Conservation (phyloP, 225 moss, liverwort and hornwort species). For the Bryoerythrophyllum caledonicum region DNA sequence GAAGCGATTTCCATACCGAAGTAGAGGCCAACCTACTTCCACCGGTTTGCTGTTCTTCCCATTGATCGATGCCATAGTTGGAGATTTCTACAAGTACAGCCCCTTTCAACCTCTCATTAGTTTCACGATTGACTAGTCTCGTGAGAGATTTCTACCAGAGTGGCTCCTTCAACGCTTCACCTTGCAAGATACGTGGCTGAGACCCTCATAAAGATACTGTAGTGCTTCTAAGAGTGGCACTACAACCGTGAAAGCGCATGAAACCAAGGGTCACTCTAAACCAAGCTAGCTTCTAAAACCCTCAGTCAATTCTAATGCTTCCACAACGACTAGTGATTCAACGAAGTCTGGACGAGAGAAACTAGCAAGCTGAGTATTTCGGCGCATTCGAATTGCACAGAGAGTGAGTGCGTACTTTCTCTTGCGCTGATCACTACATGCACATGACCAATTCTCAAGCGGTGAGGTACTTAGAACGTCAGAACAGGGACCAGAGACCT, state of each 20-base stretch:
- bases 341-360: neutral
- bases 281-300: too few species aligned
- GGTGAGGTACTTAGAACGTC: neutral
- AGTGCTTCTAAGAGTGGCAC: neutral
- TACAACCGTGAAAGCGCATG: neutral
- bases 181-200: too few species aligned
- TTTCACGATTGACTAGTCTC: too few species aligned
- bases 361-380: neutral
- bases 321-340: too few species aligned
- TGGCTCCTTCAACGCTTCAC: neutral
- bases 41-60: neutral
- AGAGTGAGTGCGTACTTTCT: neutral
- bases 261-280: neutral
- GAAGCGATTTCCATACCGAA: neutral
- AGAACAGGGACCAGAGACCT: neutral
- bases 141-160: neutral
- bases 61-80: neutral
- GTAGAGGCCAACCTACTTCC: constrained; percentile 12
- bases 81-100: neutral
- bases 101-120: neutral
- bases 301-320: neutral
- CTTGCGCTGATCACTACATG: neutral
- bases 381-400: neutral
- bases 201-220: neutral
- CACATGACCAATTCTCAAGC: neutral